Conservation (phyloP, 1,284 basidiomycete genomes). For the Moesziomyces parantarcticus region DNA sequence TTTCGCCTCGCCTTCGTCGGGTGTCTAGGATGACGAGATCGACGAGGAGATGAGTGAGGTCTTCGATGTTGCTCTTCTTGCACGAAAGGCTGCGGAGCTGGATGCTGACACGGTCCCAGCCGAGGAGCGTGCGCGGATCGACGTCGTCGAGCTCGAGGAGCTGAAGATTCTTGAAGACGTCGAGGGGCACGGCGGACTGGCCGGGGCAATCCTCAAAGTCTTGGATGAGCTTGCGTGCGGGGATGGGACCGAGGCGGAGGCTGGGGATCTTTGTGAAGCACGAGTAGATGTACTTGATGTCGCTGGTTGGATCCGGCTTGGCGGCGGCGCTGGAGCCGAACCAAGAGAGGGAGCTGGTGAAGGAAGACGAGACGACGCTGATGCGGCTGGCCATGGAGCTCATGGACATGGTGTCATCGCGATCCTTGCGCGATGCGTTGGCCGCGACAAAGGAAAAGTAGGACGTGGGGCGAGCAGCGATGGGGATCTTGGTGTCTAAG, state of each 20-base stretch:
- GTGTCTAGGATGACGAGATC: conserved; percentile 80
- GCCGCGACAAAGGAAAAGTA: conserved; percentile 65
- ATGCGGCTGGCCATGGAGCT: conserved; percentile 81
- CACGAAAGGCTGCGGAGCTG: conserved; percentile 80
- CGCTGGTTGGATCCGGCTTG: conserved; percentile 72
- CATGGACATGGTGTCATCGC: conserved; percentile 77
- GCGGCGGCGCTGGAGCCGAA: conserved; percentile 7
- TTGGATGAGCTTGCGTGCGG: conserved; percentile 75
- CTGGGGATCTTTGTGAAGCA: conserved; percentile 87
- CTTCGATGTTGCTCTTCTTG: conserved; percentile 81
- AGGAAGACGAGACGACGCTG: conserved; percentile 79
- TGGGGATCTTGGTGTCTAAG: conserved; percentile 76
- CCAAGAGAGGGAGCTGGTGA: conserved; percentile 47
- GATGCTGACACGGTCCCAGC: conserved; percentile 83
- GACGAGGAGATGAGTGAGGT: conserved; percentile 82
- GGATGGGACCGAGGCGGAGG: conserved; percentile 70
- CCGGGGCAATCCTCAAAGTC: conserved; percentile 79
- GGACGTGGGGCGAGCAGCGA: conserved; percentile 71
- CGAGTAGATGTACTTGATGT: conserved; percentile 86
- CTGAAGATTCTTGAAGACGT: conserved; percentile 84
- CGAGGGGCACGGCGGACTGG: conserved; percentile 80
- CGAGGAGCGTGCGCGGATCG: conserved; percentile 83
- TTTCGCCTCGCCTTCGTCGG: conserved; percentile 34
- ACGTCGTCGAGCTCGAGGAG: conserved; percentile 80
- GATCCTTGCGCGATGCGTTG: conserved; percentile 18